Evolutionary conservation across 1,139 yeast species (phyloP), one percentile per base, ranked within the genome.

Genomic region (Saccharomyces hybrid): DNA sequence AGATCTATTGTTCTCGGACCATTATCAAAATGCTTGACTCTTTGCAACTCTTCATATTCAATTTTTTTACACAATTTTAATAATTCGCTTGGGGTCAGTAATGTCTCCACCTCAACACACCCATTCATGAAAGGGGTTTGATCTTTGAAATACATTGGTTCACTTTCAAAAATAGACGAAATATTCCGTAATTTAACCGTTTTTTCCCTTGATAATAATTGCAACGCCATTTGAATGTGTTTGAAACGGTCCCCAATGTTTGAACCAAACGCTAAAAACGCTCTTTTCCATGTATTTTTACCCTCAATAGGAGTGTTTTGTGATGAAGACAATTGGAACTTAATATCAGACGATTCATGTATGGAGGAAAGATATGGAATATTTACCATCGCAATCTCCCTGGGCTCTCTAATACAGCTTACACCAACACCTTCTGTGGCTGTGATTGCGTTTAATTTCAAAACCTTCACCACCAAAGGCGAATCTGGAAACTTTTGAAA

Each of bases 401-500:
- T 67, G 2, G 71, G 66, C 0, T 75, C 71, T 70, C 91, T 78
- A 1, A 74, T 73, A 16, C 87, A 80, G 55, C 84, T 79, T 2
- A 93, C 97, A 8, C 97, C 98, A 13, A 95, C 98, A 16, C 95
- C 95, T 49, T 85, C 84, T 0, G 97, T 89, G 66, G 78, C 84
- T 2, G 89, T 85, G 32, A 93, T 81, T 0, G 98, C 98, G 65
- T 89, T 86, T 2, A 97, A 91, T 69, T 93, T 93, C 47, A 84
- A 81, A 1, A 90, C 95, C 26, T 76, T 77, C 0, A 87, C 91
- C 3, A 73, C 72, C 5, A 82, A 78, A n/a, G 63, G 55, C 2
- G 77, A 53, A 11, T 53, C 52, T 7, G 70, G 70, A 38, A 66
- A 58, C 7, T 59, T 55, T 34, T 53, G 34, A 49, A 59, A 58